Conservation (phyloP, 345 rosid species). For the Citrus glauca region DNA sequence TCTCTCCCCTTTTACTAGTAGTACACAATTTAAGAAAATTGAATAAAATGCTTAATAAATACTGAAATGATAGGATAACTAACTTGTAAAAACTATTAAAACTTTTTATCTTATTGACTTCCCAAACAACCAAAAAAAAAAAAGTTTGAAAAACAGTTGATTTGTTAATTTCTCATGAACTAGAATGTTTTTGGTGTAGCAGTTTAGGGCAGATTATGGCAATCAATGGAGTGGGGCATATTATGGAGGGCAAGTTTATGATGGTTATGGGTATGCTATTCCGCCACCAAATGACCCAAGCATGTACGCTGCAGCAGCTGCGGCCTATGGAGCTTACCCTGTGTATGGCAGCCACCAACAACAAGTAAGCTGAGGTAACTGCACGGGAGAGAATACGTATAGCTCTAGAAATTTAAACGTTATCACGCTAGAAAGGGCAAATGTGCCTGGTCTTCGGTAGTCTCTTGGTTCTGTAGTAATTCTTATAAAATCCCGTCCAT, state of each 20-base stretch:
- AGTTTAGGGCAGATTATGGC: constrained; percentile 69
- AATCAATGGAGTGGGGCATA: constrained; percentile 81
- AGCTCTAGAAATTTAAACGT: constrained; percentile 23
- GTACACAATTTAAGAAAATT: not conserved
- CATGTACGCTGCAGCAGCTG: constrained; percentile 60
- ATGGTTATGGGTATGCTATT: constrained; percentile 77
- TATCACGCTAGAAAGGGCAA: constrained; percentile 26
- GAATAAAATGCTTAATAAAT: too few relatives aligned
- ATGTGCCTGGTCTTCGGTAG: constrained; percentile 17
- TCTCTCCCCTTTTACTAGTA: not conserved
- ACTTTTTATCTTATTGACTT: too few relatives aligned
- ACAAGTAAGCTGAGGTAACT: constrained; percentile 76
- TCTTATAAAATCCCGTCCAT: constrained; percentile 37
- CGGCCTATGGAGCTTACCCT: constrained; percentile 74
- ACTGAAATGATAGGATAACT: too few relatives aligned
- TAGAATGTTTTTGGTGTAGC: constrained; percentile 18
- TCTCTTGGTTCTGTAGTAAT: constrained; percentile 34
- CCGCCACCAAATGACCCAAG: constrained; percentile 74
- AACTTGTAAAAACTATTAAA: too few relatives aligned
- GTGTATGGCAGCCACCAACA: constrained; percentile 80
- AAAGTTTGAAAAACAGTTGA: too few relatives aligned
- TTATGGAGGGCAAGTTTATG: constrained; percentile 72
- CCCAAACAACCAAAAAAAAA: too few relatives aligned
- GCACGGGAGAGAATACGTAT: not conserved
- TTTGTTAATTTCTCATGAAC: not conserved